Conservation (phyloP, 2,329 filamentous ascomycete species). For the Parastagonospora nodorum region DNA sequence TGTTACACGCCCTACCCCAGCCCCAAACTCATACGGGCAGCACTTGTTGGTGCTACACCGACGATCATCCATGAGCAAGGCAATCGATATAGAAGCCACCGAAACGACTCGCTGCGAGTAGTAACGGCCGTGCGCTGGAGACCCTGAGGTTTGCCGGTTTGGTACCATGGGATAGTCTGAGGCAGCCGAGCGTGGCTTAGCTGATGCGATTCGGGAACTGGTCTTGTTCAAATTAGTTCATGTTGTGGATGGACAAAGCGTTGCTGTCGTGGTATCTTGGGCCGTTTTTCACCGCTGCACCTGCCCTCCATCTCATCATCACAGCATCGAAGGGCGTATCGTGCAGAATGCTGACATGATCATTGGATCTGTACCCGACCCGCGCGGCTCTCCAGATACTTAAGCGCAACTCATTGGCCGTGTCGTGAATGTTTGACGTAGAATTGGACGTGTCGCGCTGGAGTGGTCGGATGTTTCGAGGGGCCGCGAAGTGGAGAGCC, state of each 20-base stretch:
- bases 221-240: too few species aligned
- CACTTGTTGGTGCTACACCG: not conserved
- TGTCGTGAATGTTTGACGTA: not conserved
- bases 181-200: not conserved
- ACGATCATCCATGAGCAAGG: slow-evolving; percentile 4
- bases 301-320: not conserved
- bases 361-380: not conserved
- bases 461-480: slow-evolving; percentile 7
- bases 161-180: not conserved
- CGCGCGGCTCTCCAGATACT: slow-evolving; percentile 9
- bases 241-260: not conserved
- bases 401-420: not conserved
- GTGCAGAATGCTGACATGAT: slow-evolving; percentile 5
- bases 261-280: not conserved
- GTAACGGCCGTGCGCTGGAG: not conserved
- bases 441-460: slow-evolving; percentile 1
- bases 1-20: not conserved
- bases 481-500: slow-evolving; percentile 11
- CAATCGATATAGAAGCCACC: slow-evolving; percentile 8
- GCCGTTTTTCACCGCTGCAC: not conserved
- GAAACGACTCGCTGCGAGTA: slow-evolving; percentile 2
- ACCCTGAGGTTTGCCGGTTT: not conserved
- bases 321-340: not conserved
- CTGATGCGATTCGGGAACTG: not conserved
- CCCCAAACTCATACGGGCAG: not conserved